Percentiles rank a stretch among this genome's conserved stretches.
Conservation (phyloP, 768 basidiomycete species). For the Amanita brunnescens region DNA sequence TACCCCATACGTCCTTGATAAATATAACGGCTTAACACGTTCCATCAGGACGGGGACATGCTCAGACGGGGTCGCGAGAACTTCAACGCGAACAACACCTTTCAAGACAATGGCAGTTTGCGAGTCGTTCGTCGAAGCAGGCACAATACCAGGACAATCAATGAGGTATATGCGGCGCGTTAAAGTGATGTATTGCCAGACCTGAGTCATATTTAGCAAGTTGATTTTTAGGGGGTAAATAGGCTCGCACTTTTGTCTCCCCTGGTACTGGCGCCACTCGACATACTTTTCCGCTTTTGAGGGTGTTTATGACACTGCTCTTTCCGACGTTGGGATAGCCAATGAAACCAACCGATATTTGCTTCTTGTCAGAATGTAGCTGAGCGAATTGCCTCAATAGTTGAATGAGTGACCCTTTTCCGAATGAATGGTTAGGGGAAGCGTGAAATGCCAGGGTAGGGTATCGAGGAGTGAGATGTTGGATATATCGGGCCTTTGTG, state of each 20-base stretch:
- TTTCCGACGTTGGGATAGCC: conserved; percentile 99
- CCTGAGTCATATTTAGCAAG: conserved; percentile 25
- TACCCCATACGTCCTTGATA: conserved; percentile 77
- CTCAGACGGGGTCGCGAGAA: conserved; percentile 84
- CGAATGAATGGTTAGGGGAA: conserved; percentile 97
- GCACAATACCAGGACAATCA: conserved; percentile 98
- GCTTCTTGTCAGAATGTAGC: conserved; percentile 97
- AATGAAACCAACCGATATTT: conserved; percentile 96
- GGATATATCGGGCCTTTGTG: conserved; percentile 83
- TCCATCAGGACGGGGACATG: conserved; percentile 84
- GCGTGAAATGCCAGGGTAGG: conserved; percentile 99
- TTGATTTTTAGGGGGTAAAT: background rate
- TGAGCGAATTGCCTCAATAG: conserved; percentile 94
- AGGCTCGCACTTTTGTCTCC: conserved; percentile 74
- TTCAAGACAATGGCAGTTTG: conserved; percentile 91
- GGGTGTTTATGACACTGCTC: conserved; percentile 94
- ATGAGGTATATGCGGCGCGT: conserved; percentile 97
- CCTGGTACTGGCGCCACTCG: conserved; percentile 94
- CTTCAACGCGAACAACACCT: conserved; percentile 94
- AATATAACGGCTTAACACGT: conserved; percentile 89
- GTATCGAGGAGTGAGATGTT: conserved; percentile 88
- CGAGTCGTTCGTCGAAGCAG: conserved; percentile 84
- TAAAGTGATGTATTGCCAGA: conserved; percentile 99
- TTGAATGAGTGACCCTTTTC: conserved; percentile 97
- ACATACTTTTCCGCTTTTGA: conserved; percentile 98